Evolutionary conservation across 2,329 filamentous ascomycete species (phyloP).

Genomic region (Aureobasidium sp.): DNA sequence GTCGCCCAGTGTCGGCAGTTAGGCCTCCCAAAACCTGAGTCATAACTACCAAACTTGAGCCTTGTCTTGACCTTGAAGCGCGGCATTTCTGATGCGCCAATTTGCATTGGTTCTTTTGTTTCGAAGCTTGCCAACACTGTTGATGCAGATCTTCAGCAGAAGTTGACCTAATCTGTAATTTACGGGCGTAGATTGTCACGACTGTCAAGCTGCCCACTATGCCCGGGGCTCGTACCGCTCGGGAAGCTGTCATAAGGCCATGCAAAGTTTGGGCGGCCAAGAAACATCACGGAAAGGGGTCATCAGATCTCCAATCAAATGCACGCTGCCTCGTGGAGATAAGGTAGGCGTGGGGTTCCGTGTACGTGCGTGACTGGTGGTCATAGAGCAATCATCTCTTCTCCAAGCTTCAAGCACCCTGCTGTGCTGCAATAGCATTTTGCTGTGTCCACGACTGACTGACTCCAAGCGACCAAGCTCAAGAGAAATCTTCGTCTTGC

Average conservation of each 20-base stretch:
- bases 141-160: not conserved
- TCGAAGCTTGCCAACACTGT: not conserved
- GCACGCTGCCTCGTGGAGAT: constrained; percentile 1
- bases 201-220: not conserved
- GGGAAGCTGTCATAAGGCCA: not conserved
- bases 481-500: constrained; percentile 17
- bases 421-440: not conserved
- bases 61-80: not conserved
- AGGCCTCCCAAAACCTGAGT: not conserved
- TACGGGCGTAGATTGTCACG: constrained; percentile 5
- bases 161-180: not conserved
- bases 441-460: not conserved
- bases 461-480: not conserved
- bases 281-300: not conserved
- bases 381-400: not conserved
- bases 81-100: not conserved
- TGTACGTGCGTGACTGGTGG: not conserved
- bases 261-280: not conserved
- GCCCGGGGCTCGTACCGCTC: constrained; percentile 1
- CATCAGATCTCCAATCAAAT: not conserved
- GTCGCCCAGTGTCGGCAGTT: not conserved
- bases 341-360: constrained; percentile 4
- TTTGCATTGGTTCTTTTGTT: not conserved
- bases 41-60: not conserved
- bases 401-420: not conserved